phyloP scores from a whole-genome alignment of 345 rosid genomes.

The Passiflora organensis region DNA sequence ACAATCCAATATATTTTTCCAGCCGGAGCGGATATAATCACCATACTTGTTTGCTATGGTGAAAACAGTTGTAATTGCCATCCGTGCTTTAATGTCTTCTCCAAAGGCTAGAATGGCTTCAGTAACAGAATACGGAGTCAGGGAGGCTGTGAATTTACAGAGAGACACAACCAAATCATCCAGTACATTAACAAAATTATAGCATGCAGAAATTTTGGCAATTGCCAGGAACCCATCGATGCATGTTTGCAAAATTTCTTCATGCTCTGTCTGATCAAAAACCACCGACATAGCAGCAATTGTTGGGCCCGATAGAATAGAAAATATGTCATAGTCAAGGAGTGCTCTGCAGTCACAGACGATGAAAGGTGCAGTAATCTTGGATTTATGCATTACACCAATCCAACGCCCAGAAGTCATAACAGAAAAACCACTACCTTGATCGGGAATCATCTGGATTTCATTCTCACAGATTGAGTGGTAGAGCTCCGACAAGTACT shows the following conservation, averaged over 20 bases:
- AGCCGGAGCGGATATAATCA: slow-evolving; percentile 52
- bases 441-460: slow-evolving; percentile 62
- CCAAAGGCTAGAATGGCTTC: slow-evolving; percentile 53
- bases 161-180: slow-evolving; percentile 66
- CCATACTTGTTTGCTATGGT: slow-evolving; percentile 59
- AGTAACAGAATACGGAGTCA: slow-evolving; percentile 40
- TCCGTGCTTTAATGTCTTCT: slow-evolving; percentile 57
- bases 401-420: slow-evolving; percentile 69
- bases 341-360: slow-evolving; percentile 39
- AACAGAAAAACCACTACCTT: slow-evolving; percentile 47
- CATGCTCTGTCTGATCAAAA: slow-evolving; percentile 68
- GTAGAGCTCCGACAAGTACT: slow-evolving; percentile 59
- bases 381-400: slow-evolving; percentile 57
- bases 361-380: slow-evolving; percentile 49
- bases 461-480: slow-evolving; percentile 65
- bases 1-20: slow-evolving; percentile 63
- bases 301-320: slow-evolving; percentile 51
- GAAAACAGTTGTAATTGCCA: slow-evolving; percentile 60
- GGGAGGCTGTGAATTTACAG: slow-evolving; percentile 57
- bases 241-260: slow-evolving; percentile 55
- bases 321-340: slow-evolving; percentile 65
- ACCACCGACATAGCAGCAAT: slow-evolving; percentile 73
- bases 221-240: slow-evolving; percentile 61
- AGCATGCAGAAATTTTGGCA: slow-evolving; percentile 58
- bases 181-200: slow-evolving; percentile 48